Evolutionary conservation across 495 filamentous ascomycete genomes (phyloP).

Genomic region (Penicillium coffeae): DNA sequence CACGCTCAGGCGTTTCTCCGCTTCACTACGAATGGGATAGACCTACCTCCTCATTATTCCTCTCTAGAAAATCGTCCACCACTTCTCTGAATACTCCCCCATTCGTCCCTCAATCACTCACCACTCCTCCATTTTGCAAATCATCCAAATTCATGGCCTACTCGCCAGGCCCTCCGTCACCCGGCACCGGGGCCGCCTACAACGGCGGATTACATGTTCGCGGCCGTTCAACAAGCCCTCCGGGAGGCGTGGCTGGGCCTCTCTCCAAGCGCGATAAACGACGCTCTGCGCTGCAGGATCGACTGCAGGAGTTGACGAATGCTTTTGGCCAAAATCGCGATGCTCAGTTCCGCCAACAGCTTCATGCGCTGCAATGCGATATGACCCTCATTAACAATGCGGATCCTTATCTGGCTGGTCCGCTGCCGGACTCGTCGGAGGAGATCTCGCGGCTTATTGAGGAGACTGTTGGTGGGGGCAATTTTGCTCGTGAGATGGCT

Average conservation of each 20-base stretch:
- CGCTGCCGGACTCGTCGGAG: conserved; percentile 66
- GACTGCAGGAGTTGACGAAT: conserved; percentile 65
- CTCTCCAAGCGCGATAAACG: conserved; percentile 87
- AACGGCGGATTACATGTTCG: conserved; percentile 24
- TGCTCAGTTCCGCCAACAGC: conserved; percentile 79
- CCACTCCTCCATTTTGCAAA: neutral
- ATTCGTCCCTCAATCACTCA: neutral
- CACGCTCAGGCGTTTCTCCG: neutral
- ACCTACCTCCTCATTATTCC: neutral
- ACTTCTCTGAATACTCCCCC: neutral
- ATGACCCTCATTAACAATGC: conserved; percentile 81
- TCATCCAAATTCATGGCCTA: conserved; percentile 4
- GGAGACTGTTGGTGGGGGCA: conserved; percentile 50
- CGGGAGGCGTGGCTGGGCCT: conserved; percentile 25
- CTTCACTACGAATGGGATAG: neutral
- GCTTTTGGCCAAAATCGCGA: conserved; percentile 79
- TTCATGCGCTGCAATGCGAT: conserved; percentile 84
- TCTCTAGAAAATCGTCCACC: too few relatives aligned
- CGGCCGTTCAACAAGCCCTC: conserved; percentile 37
- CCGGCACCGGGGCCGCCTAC: conserved; percentile 23
- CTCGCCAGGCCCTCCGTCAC: conserved; percentile 34
- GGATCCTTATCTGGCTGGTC: conserved; percentile 68
- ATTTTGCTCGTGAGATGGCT: conserved; percentile 53
- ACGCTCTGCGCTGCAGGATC: conserved; percentile 71
- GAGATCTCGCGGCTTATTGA: conserved; percentile 64